Evolutionary conservation across 805 yeast genomes (phyloP), one percentile per base, ranked within the genome.

Genomic region (Middelhovenomyces tepae): DNA sequence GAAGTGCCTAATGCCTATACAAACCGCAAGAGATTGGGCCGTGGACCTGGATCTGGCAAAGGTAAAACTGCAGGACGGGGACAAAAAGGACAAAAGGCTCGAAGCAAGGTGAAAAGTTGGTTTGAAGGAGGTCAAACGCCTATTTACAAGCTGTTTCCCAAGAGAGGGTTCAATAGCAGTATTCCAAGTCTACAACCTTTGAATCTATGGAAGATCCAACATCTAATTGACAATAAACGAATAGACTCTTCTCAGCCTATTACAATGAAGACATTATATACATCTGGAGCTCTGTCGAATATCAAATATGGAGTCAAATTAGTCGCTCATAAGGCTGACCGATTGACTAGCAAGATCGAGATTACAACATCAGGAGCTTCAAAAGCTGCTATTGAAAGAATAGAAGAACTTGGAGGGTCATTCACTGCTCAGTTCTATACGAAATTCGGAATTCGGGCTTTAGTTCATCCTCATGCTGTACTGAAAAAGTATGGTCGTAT

Each of bases 81-180:
- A 67, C 94, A 84, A 52, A 91, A 91, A 64, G 98, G 98, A 74
- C 97, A 89, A 57, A 89, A 89, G 63, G 95, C 97, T 7, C 75
- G 97, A 61, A 82, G 89, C 23, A 73, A 78, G 26, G 89, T 89
- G 19, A 89, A 86, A 36, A 73, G 80, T 38, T 84, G 94, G 89
- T 85, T 89, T 55, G 98, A 91, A 66, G 98, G 98, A 74, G 97
- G 98, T 56, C 98, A 91, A 57, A 91, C 97, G 2, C 97, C 96
- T 16, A 75, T 79, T 53, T 75, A 75, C 57, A 72, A 81, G 58
- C 63, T 81, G 45, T 76, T 84, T 59, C 94, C 96, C 45, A 89
- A 89, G 54, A 65, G 78, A 39, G 97, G 97, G 6, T 86, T 86
- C 64, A 75, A 71, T 48, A 45, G 53, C 17, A 43, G 39, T 39